Evolutionary conservation across 164 flowering plant genomes (phyloP).

Genomic region (Saururus chinensis): DNA sequence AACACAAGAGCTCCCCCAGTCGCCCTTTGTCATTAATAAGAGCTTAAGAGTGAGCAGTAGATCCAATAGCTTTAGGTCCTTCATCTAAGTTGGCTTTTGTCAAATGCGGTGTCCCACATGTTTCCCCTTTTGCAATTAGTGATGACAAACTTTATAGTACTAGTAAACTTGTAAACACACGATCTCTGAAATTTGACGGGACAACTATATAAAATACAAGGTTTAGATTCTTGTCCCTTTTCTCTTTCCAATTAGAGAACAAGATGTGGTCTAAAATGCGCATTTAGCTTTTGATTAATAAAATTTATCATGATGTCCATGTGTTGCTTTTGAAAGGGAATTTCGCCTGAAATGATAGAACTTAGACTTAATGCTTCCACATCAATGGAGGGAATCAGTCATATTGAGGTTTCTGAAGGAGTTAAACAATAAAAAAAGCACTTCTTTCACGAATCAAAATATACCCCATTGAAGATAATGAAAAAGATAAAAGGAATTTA

Average conservation of each 20-base stretch:
- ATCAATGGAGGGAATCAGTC: too few relatives aligned
- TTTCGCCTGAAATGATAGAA: background rate
- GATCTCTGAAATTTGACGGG: background rate
- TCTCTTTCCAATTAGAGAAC: background rate
- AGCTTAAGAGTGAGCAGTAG: background rate
- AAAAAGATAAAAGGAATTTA: too few relatives aligned
- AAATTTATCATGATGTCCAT: background rate
- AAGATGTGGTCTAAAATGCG: background rate
- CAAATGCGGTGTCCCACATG: slow-evolving; percentile 3
- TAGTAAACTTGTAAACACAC: background rate
- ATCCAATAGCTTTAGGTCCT: background rate
- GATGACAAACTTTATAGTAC: background rate
- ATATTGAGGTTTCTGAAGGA: too few relatives aligned
- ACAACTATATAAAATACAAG: background rate
- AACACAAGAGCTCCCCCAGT: too few relatives aligned
- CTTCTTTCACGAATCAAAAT: too few relatives aligned
- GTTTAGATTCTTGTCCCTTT: background rate
- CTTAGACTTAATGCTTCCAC: too few relatives aligned
- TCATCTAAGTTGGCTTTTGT: background rate
- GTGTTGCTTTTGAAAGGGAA: background rate
- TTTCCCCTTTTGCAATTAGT: slow-evolving; percentile 3
- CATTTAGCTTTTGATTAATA: background rate
- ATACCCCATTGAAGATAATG: too few relatives aligned
- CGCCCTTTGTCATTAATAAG: background rate
- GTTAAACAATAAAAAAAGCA: too few relatives aligned